Base-by-base conservation (phyloP, 2,329 filamentous ascomycete genomes). In the Achaetomium macrosporum region DNA sequence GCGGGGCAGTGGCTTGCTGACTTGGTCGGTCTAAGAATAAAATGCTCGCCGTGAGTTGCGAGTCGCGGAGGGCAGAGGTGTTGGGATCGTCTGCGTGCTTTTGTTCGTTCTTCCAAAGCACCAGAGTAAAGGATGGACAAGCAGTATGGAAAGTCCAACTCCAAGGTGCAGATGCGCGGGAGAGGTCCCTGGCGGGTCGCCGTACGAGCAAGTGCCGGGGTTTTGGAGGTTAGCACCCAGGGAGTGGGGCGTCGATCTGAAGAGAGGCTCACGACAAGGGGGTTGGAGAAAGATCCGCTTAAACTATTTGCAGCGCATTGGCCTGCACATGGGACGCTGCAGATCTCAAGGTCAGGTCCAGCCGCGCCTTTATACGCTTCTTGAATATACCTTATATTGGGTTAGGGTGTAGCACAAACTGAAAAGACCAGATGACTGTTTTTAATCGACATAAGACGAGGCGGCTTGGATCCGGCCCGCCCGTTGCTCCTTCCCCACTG, bases 181-280 rank as follows among this genome's bases (percentile, higher is more conserved):
- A 17, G 31, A 31, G 33, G 29, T 15, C 25, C 15, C 25, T 30
- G 25, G 48, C 4, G 36, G 50, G 43, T 30, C 17, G 17, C 42
- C 33, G 31, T 52, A 30, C 35, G 43, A 43, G 43, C 43, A 31
- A 42, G n/a, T 43, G 39, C 50, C 50, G 43, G 50, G 50, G 31
- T 31, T 5, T 6, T 6, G 6, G 31, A 43, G 50, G 15, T 47
- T 53, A 53, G 44, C 50, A 44, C 50, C 44, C 39, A 43, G 29
- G 30, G 16, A 37, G 13, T 40, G 45, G 45, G 45, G 45, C 20
- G 20, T 9, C 37, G 36, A 20, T 47, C 25, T 19, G n/a, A n/a
- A 8, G 45, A 20, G 35, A 47, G 35, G 40, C 19, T 42, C 17
- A 42, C 19, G 19, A n/a, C 8, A 13, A 3, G 40, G 40, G 40